Conservation (phyloP, 495 filamentous ascomycete species). For the Hypoxylon lenormandii region DNA sequence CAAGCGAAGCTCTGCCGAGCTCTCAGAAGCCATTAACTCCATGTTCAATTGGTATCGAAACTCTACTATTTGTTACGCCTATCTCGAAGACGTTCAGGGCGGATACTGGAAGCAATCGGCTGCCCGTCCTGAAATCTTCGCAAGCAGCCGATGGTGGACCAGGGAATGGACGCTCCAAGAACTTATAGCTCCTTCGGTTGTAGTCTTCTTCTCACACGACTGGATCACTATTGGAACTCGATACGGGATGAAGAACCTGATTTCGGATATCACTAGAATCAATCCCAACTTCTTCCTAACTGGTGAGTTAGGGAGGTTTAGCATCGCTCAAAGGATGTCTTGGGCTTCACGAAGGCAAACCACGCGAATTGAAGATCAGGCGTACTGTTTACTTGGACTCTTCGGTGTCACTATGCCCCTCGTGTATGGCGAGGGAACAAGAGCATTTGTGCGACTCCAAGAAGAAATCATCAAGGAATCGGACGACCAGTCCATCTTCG, state of each 20-base stretch:
- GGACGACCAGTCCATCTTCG: conserved; percentile 29
- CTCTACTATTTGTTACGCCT: conserved; percentile 56
- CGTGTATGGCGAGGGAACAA: conserved; percentile 41
- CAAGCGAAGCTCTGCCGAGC: conserved; percentile 59
- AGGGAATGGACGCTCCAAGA: conserved; percentile 58
- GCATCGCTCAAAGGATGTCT: conserved; percentile 40
- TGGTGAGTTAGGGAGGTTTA: conserved; percentile 4
- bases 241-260: conserved; percentile 6
- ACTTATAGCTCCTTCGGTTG: conserved; percentile 49
- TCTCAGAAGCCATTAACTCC: conserved; percentile 60
- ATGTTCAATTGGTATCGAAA: conserved; percentile 59
- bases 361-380: conserved; percentile 40
- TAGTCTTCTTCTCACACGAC: conserved; percentile 50
- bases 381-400: conserved; percentile 45
- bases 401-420: conserved; percentile 50
- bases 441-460: conserved; percentile 36
- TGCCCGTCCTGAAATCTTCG: conserved; percentile 5
- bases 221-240: conserved; percentile 45
- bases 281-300: no score
- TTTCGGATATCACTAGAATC: conserved; percentile 28
- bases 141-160: conserved; percentile 51
- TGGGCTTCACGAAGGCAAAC: conserved; percentile 42
- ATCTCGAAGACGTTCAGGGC: conserved; percentile 52
- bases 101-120: conserved; percentile 6
- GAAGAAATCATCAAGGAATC: conserved; percentile 35